Evolutionary conservation across 2,329 filamentous ascomycete species (phyloP).

Genomic region (Monosporascus ibericus): DNA sequence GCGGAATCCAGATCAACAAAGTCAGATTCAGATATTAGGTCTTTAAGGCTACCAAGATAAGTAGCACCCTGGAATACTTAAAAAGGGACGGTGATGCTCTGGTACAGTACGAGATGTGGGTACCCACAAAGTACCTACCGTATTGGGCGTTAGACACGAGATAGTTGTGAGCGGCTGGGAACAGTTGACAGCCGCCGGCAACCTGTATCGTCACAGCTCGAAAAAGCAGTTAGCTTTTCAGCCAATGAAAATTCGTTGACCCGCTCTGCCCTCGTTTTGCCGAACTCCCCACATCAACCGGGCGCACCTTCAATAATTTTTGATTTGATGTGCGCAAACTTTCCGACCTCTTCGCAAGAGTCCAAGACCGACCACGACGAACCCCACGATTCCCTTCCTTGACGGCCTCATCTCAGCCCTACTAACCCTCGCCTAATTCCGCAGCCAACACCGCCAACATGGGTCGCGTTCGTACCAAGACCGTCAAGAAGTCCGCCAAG

Average conservation of each 20-base stretch:
- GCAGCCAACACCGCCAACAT: constrained; percentile 52
- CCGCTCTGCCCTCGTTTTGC: constrained; percentile 14
- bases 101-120: no score
- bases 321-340: constrained; percentile 6
- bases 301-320: constrained; percentile 15
- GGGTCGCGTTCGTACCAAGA: constrained; percentile 67
- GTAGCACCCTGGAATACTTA: no score
- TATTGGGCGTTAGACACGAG: no score
- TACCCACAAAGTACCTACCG: no score
- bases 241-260: not conserved
- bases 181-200: no score
- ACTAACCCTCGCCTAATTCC: constrained; percentile 24
- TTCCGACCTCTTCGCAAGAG: not conserved
- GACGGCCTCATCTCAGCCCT: constrained; percentile 13
- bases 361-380: not conserved
- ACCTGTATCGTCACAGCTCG: not conserved
- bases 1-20: no score
- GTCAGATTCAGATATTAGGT: no score
- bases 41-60: no score
- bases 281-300: constrained; percentile 20
- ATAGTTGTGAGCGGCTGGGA: no score
- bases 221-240: not conserved
- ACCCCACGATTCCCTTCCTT: not conserved
- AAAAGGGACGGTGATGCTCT: no score
- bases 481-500: constrained; percentile 80